Evolutionary conservation across 2,329 filamentous ascomycete genomes (phyloP), one percentile per base, ranked within the genome.

Genomic region (Rasamsonia emersonii): DNA sequence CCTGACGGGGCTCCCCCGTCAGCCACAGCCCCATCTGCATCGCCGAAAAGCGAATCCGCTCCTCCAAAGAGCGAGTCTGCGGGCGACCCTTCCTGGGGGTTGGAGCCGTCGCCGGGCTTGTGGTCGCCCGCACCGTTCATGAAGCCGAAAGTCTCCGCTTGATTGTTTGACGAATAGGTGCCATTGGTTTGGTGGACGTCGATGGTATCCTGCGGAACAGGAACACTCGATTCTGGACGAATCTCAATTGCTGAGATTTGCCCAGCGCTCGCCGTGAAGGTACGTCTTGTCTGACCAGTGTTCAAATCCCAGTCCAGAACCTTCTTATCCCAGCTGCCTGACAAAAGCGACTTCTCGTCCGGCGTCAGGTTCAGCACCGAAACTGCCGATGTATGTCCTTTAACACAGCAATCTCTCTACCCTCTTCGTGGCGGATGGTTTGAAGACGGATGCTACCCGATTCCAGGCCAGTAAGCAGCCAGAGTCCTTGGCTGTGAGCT

Each of bases 281-380:
- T 71, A 8, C 88, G 75, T 42, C 77, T 79, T 5, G 82, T 70
- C 46, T 82, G 71, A 0, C 91, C 91, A 1, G 77, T 91, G 49
- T 96, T 86, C 16, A 98, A 59, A 55, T 96, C 91, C 91, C 91
- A 98, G 53, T 96, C 88, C 32, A 86, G 74, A 1, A 96, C 79
- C 11, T 75, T 82, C 62, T 94, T 96, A 58, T 98, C 91, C 91
- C 91, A 98, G 54, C 86, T 89, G 3, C 91, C 91, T 19, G 86
- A 95, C 6, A 98, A 60, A 3, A 96, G 75, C 23, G 81, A 88
- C 49, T 73, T 79, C 62, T 98, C 91, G 45, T 96, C 88, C 4
- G 82, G 76, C 1, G 84, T 77, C 9, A 98, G 64, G 7, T 75
- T 79, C 37, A 98, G 62, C 4, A 93, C 85, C 13, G 86, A 94